Base-by-base conservation (phyloP, 768 basidiomycete species). In the Auriscalpium vulgare region DNA sequence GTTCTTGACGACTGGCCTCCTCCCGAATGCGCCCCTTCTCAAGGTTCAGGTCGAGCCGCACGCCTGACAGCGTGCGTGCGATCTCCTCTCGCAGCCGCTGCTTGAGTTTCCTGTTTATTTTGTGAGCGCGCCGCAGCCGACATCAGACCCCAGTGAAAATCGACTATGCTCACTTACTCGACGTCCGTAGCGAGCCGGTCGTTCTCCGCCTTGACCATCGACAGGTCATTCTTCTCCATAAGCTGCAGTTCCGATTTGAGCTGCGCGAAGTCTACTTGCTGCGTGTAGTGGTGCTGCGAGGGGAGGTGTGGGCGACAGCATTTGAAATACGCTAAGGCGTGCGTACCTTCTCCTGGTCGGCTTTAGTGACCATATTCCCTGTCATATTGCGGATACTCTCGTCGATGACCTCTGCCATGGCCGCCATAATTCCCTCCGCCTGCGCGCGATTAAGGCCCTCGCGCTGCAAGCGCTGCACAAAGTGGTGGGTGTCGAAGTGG, bases 301-400 rank as follows among this genome's bases (percentile, higher is more conserved):
- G 19, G 17, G 19, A 21, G 29, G 10, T 19, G 51, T 53, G 10
- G 46, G 48, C 34, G 45, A 49, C n/a, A 17, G 21, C 34, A 46
- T 40, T 45, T 37, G 11, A 29, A 13, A 52, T 23, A 40, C 9
- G 58, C 21, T 23, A n/a, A 46, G 46, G 37, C 7, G 38, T 21
- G 21, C 37, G 51, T 51, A 88, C 95, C 83, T 97, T 97, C 72
- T 97, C 95, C 68, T 97, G 93, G 62, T 97, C 92, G 0, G 91
- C 85, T 69, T 92, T 93, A 6, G 91, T 93, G 57, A 98, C 95
- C 86, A 98, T 89, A 64, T 92, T 93, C 62, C 83, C 85, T 40
- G 91, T 91, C 92, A 99, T 94, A 66, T 94, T 95, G 58, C 87
- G 81, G 43, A 97, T 86, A 67, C 91, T 94, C 76, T 99, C 97